Base-by-base conservation (phyloP, 805 yeast species). In the Ogataea paradorogensis region DNA sequence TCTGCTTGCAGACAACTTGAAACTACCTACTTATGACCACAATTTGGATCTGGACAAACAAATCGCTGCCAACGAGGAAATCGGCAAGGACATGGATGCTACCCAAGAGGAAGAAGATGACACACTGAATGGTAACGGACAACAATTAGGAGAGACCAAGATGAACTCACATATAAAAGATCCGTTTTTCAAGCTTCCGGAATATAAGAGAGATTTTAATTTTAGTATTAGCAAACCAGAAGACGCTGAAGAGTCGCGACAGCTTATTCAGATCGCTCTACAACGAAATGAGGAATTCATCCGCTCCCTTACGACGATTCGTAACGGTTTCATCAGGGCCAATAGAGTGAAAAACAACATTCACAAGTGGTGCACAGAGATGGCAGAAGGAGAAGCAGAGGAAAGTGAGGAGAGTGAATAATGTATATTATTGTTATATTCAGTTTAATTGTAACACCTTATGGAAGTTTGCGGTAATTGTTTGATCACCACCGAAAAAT, bases 251-350 rank as follows among this genome's bases (percentile, higher is more conserved):
- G 84, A 80, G 34, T 70, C 85, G 1, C 67, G 91, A 46, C 90
- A 84, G 53, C 71, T 80, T 59, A 80, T 77, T 37, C 96, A 75
- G 68, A 88, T 82, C 31, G 83, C 84, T 0, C 68, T 88, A 31
- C 95, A 90, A 61, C 78, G 91, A 46, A 77, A 81, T 43, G 89
- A 87, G 56, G 98, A 93, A 61, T 91, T 83, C 58, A 82, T 89
- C 36, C 73, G 91, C 53, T 84, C 89, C 45, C 66, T 93, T 53
- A 69, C 78, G n/a, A 76, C 71, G 25, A 73, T 93, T 26, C 73
- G 97, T 50, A 73, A 73, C 52, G 95, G 89, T 1, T 66, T 91
- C 20, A 78, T 84, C 25, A 75, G 85, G 52, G 91, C 96, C 0
- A 86, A 84, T 51, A 68, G 91, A 45, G 71, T 84, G 50, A 81